Base-by-base conservation (phyloP, 192 early-diverging fungal genomes). In the Thoreauomyces humboldtii region DNA sequence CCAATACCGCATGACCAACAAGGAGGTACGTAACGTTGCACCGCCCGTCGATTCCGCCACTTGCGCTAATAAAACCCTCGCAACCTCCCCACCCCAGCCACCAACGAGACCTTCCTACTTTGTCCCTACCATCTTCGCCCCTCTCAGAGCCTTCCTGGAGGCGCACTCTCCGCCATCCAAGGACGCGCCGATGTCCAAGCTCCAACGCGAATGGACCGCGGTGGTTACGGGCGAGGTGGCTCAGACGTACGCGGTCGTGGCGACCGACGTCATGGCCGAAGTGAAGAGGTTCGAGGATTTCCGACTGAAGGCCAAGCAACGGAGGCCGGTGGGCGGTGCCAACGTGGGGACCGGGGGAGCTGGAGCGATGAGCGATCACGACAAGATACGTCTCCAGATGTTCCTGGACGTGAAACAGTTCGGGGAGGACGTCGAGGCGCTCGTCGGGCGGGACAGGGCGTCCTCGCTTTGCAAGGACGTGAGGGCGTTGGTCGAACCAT, bases 1-100 rank as follows among this genome's bases (percentile, higher is more conserved):
- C 4, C 71, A 73, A 31, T 73, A 69, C 48, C 65, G 66, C 9
- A 52, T 41, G 31, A 73, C 69, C 7, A 65, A 65, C 38, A 71
- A 71, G 36, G 60, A 63, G 53, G 69, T 71, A 43, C 3, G 54
- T 43, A 9, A 41, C n/a, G n/a, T n/a, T 41, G 11, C 9, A 41
- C 11, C 9, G 38, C 38, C n/a, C 38, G 11, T 12, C 38, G 11
- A 9, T 41, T 41, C 38, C n/a, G 9, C n/a, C 38, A 41, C n/a
- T 41, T 41, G 38, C 38, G 9, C n/a, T 12, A 12, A 41, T n/a
- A 9, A n/a, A 12, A 9, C 14, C 19, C 1, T 22, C 11, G 21
- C n/a, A 28, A 0, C 63, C n/a, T 35, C 35, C 28, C 14, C 17
- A 41, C 7, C 24, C 7, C 24, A 68, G 66, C 32, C 68, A 17